These are phyloP conservation scores for Oenanthe javanica DNA, from an alignment of 140 eudicot species.

Conservation along the genomic window DNA sequence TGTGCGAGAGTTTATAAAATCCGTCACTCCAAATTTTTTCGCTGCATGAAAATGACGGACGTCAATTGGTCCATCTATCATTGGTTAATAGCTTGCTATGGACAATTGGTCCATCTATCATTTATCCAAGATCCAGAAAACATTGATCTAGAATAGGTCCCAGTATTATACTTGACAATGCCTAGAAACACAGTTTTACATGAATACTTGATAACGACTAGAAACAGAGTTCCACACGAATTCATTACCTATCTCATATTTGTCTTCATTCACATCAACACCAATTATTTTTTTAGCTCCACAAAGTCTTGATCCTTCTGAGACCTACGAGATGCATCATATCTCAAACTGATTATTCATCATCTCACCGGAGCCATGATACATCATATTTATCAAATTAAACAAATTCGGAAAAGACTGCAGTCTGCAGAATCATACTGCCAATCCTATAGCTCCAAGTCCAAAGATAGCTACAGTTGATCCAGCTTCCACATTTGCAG, in stretches of 20 bases:
- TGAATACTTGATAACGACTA: neutral
- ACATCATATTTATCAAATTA: neutral
- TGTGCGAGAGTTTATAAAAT: constrained; percentile 34
- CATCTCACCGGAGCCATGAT: neutral
- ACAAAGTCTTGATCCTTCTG: constrained; percentile 85
- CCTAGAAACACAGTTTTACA: neutral
- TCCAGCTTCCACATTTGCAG: constrained; percentile 74
- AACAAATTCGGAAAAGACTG: neutral
- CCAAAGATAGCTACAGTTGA: constrained; percentile 87
- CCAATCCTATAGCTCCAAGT: constrained; percentile 81
- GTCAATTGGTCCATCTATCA: neutral
- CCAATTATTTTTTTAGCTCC: constrained; percentile 81
- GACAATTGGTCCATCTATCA: neutral
- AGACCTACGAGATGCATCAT: constrained; percentile 40
- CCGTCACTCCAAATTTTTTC: constrained; percentile 52
- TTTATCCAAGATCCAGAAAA: neutral
- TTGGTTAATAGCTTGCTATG: neutral
- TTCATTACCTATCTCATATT: constrained; percentile 49
- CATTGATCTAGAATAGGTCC: neutral
- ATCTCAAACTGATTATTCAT: neutral
- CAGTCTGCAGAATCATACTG: constrained; percentile 39
- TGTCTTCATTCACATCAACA: constrained; percentile 69
- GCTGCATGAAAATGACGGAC: constrained; percentile 19
- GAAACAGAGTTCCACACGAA: neutral
- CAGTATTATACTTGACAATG: neutral